Evolutionary conservation across 192 early-diverging fungal species (phyloP).

Genomic region (Endogone sp.): DNA sequence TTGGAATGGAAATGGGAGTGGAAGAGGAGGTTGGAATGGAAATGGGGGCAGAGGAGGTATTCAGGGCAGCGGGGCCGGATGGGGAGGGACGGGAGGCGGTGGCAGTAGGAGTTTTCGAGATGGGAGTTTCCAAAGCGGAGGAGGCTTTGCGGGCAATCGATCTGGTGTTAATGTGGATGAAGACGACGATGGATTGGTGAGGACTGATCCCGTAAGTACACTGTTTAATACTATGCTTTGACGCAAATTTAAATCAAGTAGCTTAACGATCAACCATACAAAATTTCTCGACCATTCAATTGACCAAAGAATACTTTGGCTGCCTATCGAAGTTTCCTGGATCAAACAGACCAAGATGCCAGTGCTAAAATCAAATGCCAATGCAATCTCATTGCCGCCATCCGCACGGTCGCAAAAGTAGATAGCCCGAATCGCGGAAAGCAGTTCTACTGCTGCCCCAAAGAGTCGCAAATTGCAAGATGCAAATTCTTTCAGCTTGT

Average conservation of each 20-base stretch:
- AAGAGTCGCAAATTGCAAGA: constrained; percentile 7
- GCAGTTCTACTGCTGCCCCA: constrained; percentile 8
- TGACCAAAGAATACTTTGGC: not conserved
- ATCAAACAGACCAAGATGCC: not conserved
- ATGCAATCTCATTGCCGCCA: constrained; percentile 2
- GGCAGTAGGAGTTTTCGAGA: not conserved
- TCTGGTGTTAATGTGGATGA: not conserved
- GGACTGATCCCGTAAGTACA: not conserved
- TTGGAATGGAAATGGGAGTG: not conserved
- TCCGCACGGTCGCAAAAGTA: constrained; percentile 1
- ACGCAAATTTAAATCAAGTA: not conserved
- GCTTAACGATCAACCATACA: not conserved
- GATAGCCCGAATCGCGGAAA: constrained; percentile 6
- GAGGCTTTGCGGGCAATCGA: not conserved
- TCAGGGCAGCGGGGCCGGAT: not conserved
- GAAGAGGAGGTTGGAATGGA: not conserved
- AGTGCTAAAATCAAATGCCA: constrained; percentile 1
- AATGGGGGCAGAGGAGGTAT: not conserved
- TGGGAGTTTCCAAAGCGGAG: not conserved
- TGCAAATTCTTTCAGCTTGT: constrained; percentile 12
- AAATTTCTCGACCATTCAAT: not conserved
- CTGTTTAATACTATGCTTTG: not conserved
- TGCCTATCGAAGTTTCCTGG: not conserved
- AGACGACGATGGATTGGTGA: not conserved
- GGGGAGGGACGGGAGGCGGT: not conserved